Evolutionary conservation across 2,329 filamentous ascomycete species (phyloP), one percentile per base, ranked within the genome.

Genomic region (Cladobotryum protrusum): DNA sequence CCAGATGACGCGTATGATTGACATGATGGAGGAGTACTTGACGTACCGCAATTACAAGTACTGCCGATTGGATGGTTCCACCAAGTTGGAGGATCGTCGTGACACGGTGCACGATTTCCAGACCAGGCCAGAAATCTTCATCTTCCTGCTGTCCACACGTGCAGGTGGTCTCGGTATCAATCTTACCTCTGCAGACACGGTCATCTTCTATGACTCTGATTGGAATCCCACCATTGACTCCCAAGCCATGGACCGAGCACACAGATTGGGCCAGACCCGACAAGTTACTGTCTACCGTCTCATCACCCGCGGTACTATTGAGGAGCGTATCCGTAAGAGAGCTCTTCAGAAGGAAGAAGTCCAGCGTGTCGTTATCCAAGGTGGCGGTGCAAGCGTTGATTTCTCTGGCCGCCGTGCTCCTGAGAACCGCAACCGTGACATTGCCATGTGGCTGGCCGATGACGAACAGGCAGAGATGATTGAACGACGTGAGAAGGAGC

Each of bases 1-100:
- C 87, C 93, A 99, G 76, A 99, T 99, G 93, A 99, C 93, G 4
- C 87, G 89, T 64, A 99, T 99, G 93, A 97, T 99, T 64, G 92
- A 99, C 67, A 76, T 99, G 53, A 97, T 97, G 88, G 93, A 99
- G 68, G 93, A 99, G 70, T 99, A 97, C 61, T 77, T 99, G 52
- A 97, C 93, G 0, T 97, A 97, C 73, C 89, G 93, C 66, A 96
- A 97, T 72, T 97, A 96, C 83, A 96, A 95, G 70, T 99, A 96
- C 72, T 95, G 92, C 62, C 88, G 93, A 53, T 79, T 99, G 41
- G 93, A 99, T 62, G 93, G 93, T 64, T 96, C 90, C 15, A 99
- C 93, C 40, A 99, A 97, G 68, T 79, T 99, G 46, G 93, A 99
- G 68, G 93, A 99, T 67, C 84, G 93, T 68, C 86, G 93, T 65